Evolutionary conservation across 2,329 filamentous ascomycete species (phyloP), one percentile per base, ranked within the genome.

Genomic region (Pseudogymnoascus destructans): DNA sequence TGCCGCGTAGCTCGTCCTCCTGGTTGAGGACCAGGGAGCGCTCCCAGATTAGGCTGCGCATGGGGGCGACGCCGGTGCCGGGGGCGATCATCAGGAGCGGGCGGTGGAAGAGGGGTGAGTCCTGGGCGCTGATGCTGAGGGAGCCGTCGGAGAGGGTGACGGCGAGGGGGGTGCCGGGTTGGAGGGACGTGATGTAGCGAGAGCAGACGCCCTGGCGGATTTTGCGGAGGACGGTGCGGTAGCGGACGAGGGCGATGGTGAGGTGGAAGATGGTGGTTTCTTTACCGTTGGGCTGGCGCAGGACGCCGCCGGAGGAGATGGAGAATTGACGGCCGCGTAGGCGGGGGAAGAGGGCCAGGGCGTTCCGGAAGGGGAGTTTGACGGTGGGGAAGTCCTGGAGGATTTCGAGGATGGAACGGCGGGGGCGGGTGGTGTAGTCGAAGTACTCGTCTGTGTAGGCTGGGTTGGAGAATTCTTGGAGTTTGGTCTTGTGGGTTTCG

Each of bases 281-380:
- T 19, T 9, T 13, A 27, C 46, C 23, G 5, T 30, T 49, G 1
- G 57, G 40, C 19, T 62, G 9, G 65, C 67, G 63, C 21, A 61
- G 64, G 58, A 61, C 61, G 5, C 83, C 84, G 5, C 86, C 85
- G 62, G 87, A 93, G 32, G 89, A 89, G 61, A 97, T 91, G 70
- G 91, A 96, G 69, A 95, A 98, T 65, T 95, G 87, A 5, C 93
- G 80, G n/a, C 85, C 86, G n/a, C 89, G 84, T 52, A 97, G 85
- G 3, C 84, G 66, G 0, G 93, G 93, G 58, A 98, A 84, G 13
- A 91, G 77, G 58, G 85, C 82, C 8, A 87, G 77, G 1, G 85
- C 77, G 55, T 85, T 81, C 58, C 85, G 75, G 72, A 84, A 87
- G 0, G 93, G 91, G 1, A 98, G 82, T 61, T 84, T 85, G 58